Percentiles rank a stretch among this genome's conserved stretches.
These are phyloP conservation scores for Paecilomyces fulvus DNA, from an alignment of 2,329 filamentous ascomycete genomes.

Conservation along the genomic window DNA sequence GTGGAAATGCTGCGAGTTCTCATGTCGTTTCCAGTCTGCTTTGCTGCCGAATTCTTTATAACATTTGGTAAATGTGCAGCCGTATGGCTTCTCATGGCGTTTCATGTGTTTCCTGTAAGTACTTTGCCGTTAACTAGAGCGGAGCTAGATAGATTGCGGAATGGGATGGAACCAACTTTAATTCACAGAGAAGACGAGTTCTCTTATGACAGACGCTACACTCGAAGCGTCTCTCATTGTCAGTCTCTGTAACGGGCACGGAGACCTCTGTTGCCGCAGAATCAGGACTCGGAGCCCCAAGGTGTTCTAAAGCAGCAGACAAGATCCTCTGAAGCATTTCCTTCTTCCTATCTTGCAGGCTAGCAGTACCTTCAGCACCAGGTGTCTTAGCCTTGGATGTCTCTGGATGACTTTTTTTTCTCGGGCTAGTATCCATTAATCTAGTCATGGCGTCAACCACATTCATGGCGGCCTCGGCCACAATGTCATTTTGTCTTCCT, in stretches of 20 bases:
- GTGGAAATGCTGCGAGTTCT: slow-evolving; percentile 68
- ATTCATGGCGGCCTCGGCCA: slow-evolving; percentile 22
- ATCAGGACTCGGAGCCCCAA: slow-evolving; percentile 4
- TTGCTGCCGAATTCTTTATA: slow-evolving; percentile 77
- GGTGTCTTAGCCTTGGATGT: slow-evolving; percentile 12
- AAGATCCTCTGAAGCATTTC: slow-evolving; percentile 25
- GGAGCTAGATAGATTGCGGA: background rate
- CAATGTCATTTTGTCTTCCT: slow-evolving; percentile 12
- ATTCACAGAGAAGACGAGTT: slow-evolving; percentile 25
- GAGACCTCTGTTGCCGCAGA: background rate
- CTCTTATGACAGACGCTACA: slow-evolving; percentile 23
- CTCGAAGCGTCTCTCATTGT: slow-evolving; percentile 20
- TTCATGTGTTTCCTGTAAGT: slow-evolving; percentile 78
- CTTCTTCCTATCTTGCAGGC: slow-evolving; percentile 19
- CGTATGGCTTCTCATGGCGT: slow-evolving; percentile 71
- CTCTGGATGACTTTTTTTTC: slow-evolving; percentile 11
- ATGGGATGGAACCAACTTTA: slow-evolving; percentile 24
- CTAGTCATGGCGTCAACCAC: slow-evolving; percentile 26
- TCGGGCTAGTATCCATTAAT: slow-evolving; percentile 20
- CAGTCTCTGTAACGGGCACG: slow-evolving; percentile 3
- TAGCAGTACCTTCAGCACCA: slow-evolving; percentile 10
- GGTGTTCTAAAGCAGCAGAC: slow-evolving; percentile 18
- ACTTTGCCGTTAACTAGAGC: background rate
- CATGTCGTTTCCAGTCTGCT: slow-evolving; percentile 89
- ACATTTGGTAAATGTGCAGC: slow-evolving; percentile 66